phyloP scores from a whole-genome alignment of 1,284 basidiomycete genomes.

The Inonotus obliquus region DNA sequence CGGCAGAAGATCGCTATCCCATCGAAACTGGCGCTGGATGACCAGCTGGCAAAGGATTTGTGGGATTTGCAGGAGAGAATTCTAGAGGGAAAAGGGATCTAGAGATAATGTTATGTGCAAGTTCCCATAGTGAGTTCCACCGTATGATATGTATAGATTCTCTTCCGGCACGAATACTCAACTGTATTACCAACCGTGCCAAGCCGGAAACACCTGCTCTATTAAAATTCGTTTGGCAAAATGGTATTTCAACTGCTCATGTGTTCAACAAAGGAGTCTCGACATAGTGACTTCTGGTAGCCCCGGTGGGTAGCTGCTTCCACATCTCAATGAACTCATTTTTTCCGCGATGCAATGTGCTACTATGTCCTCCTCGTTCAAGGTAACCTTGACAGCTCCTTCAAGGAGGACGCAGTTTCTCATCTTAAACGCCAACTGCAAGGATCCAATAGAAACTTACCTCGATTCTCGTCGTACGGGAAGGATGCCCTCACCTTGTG shows the following conservation, averaged over 20 bases:
- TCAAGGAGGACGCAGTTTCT: too few species aligned
- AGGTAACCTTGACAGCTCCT: constrained; percentile 35
- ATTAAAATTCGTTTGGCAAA: too few species aligned
- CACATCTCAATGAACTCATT: constrained; percentile 23
- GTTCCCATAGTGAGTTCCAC: too few species aligned
- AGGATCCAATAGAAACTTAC: too few species aligned
- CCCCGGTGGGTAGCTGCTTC: constrained; percentile 12
- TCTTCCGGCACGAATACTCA: too few species aligned
- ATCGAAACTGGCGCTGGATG: constrained; percentile 19
- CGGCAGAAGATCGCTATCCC: constrained; percentile 19
- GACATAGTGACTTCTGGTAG: too few species aligned
- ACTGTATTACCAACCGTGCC: too few species aligned
- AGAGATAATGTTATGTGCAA: not conserved
- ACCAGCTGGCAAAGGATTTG: constrained; percentile 20
- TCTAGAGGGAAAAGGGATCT: constrained; percentile 10
- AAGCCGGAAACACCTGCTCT: too few species aligned
- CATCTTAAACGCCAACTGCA: too few species aligned
- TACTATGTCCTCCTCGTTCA: constrained; percentile 34
- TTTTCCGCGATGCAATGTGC: constrained; percentile 34
- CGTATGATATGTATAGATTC: too few species aligned
- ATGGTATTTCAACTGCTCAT: too few species aligned
- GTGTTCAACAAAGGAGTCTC: too few species aligned
- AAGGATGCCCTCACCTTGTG: constrained; percentile 49
- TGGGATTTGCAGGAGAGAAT: constrained; percentile 21
- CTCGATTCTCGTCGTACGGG: constrained; percentile 45